Percentiles rank a stretch among this genome's conserved stretches.
Evolutionary conservation across 495 filamentous ascomycete species (phyloP).

Genomic region (Tuber magnatum): DNA sequence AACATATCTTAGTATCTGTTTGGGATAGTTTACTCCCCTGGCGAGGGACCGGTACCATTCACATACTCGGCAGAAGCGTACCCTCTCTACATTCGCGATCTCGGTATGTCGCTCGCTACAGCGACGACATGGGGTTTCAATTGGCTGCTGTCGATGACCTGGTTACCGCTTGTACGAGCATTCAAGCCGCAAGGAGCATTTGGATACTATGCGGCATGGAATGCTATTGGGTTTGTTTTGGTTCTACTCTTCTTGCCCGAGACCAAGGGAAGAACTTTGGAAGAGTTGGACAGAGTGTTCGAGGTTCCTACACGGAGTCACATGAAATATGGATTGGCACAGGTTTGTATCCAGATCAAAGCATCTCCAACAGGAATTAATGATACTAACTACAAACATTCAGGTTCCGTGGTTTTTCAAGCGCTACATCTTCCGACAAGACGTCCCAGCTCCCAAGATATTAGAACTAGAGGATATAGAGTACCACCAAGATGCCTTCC

Average conservation of each 20-base stretch:
- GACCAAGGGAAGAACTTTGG: constrained; percentile 70
- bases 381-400: not conserved
- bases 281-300: constrained; percentile 57
- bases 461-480: constrained; percentile 28
- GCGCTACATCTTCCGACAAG: constrained; percentile 44
- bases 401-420: constrained; percentile 49
- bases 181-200: constrained; percentile 51
- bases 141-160: constrained; percentile 62
- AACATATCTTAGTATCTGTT: constrained; percentile 47
- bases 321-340: constrained; percentile 43
- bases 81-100: constrained; percentile 65
- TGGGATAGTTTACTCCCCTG: constrained; percentile 67
- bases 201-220: constrained; percentile 60
- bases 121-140: constrained; percentile 68
- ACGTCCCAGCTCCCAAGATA: constrained; percentile 42
- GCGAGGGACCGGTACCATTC: constrained; percentile 75
- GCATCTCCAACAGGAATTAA: not conserved
- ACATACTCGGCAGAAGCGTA: constrained; percentile 81
- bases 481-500: constrained; percentile 24
- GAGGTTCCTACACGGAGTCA: constrained; percentile 49
- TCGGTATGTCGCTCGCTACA: constrained; percentile 70
- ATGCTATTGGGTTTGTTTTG: constrained; percentile 59
- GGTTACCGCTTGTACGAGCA: constrained; percentile 56
- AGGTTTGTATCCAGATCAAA: not conserved
- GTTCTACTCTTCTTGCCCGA: constrained; percentile 72